A percentile compares a stretch with the other conserved stretches of the same genome.
Conservation (phyloP, 345 rosid genomes). For the Trapa bicornis region DNA sequence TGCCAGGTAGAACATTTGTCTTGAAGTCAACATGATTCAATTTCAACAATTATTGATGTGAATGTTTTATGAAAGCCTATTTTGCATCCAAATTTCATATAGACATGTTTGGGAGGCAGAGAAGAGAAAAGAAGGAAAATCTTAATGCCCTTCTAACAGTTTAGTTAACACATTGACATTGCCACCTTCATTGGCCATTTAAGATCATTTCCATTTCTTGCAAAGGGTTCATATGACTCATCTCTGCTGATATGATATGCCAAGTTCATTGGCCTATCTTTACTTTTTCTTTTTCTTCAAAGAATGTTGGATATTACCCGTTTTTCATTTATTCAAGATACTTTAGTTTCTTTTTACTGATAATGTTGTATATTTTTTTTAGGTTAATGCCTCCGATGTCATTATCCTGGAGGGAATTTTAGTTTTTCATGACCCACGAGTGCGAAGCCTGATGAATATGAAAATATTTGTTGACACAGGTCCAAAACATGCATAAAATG, state of each 20-base stretch:
- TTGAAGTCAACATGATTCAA: not conserved
- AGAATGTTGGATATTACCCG: not conserved
- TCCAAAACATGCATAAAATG: slow-evolving; percentile 11
- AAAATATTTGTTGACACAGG: slow-evolving; percentile 98
- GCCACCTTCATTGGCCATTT: not conserved
- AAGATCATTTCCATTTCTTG: not conserved
- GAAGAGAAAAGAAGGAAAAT: not conserved
- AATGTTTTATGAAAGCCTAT: not conserved
- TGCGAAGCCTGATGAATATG: slow-evolving; percentile 90
- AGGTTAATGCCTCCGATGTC: slow-evolving; percentile 99
- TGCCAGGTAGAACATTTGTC: slow-evolving; percentile 48
- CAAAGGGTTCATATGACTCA: not conserved
- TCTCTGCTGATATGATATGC: not conserved
- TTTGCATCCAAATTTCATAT: not conserved
- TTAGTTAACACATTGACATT: not conserved
- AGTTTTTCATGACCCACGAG: slow-evolving; percentile 83
- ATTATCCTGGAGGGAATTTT: slow-evolving; percentile 96
- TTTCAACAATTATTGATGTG: not conserved
- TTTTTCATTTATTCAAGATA: not conserved
- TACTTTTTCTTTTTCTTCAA: not conserved
- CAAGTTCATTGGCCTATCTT: not conserved
- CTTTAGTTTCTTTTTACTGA: not conserved
- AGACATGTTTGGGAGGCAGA: not conserved
- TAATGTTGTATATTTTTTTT: slow-evolving; percentile 7
- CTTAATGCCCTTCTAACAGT: not conserved